phyloP scores from a whole-genome alignment of 2,329 filamentous ascomycete species.

The Immersiporthe knoxdaviesiana region DNA sequence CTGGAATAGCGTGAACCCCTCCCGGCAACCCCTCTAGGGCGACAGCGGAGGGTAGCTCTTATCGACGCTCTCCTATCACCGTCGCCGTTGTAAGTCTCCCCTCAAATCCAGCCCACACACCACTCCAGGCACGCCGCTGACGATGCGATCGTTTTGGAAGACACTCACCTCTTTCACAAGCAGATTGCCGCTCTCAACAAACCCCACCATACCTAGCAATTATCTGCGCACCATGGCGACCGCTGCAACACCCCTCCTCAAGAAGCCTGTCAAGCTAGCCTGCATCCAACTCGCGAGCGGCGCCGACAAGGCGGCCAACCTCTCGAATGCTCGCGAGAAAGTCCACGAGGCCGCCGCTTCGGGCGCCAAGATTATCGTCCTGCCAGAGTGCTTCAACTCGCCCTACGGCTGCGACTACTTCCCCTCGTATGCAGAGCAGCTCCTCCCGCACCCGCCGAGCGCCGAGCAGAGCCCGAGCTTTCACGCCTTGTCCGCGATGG shows the following conservation, averaged over 20 bases:
- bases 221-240: constrained; percentile 41
- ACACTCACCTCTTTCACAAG: constrained; percentile 19
- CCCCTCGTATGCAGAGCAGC: constrained; percentile 85
- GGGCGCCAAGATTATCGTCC: constrained; percentile 84
- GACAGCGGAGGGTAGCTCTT: constrained; percentile 25
- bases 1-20: neutral
- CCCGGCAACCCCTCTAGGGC: constrained; percentile 1
- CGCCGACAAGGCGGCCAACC: constrained; percentile 83
- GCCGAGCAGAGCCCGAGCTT: constrained; percentile 76
- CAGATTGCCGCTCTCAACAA: constrained; percentile 22
- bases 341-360: constrained; percentile 77
- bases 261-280: constrained; percentile 77
- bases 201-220: constrained; percentile 23
- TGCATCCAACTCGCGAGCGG: constrained; percentile 81
- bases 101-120: neutral
- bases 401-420: constrained; percentile 93
- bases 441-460: constrained; percentile 76
- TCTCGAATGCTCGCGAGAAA: constrained; percentile 76
- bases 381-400: constrained; percentile 99
- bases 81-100: neutral
- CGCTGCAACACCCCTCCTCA: constrained; percentile 56
- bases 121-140: neutral
- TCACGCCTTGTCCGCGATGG: constrained; percentile 80
- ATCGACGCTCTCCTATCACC: constrained; percentile 13
- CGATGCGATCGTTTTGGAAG: constrained; percentile 25